Base-by-base conservation (phyloP, 2,329 filamentous ascomycete genomes). In the Herpotrichia juniperi region DNA sequence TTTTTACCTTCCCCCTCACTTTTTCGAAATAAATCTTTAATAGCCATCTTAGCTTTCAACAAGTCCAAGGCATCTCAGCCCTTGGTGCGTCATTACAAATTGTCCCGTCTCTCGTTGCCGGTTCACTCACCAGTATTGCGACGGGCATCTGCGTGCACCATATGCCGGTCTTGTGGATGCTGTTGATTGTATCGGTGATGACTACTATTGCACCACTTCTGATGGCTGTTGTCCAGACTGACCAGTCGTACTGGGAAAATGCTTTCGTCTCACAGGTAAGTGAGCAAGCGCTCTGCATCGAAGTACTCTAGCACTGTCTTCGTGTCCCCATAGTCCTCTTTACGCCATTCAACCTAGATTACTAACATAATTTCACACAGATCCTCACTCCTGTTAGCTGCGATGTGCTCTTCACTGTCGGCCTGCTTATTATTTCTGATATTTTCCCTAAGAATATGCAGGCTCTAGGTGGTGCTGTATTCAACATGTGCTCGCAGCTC, bases 381-480 rank as follows among this genome's bases (percentile, higher is more conserved):
- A 50, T 78, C 1, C 64, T 81, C n/a, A 62, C 68, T 14, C 79
- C 79, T 0, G 59, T 81, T 4, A 74, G 70, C 9, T 66, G 54
- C 17, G 78, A 82, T 40, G 74, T 82, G 0, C 71, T 87, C 6
- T 86, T 84, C 62, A 86, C 81, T 0, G 77, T 86, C 2, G 81
- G 78, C 0, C 72, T 81, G 16, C 75, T 87, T 17, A 69, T 86
- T 3, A 78, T 86, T 6, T 77, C 78, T 0, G 79, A 83, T 14
- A 77, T 75, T 2, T 87, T 86, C 54, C 80, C 82, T 0, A 73
- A 78, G 12, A 70, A 82, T 7, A 84, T 77, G 1, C 84, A 87
- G 51, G 81, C 81, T 0, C 71, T 87, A 0, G 84, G 83, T 0
- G 85, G 84, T 0, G 83, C 82, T 0, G 83, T 87, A 0, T 87